Conservation (phyloP, 129 eudicot genomes). For the carrot (Daucus carota) region DH1_v3.0 NC_030381.2:21292001-21292500, state of each 20-base stretch:
- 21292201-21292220: background rate
- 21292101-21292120: background rate
- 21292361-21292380: slow-evolving; percentile 62
- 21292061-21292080: background rate
- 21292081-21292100: background rate
- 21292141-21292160: background rate
- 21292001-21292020: background rate
- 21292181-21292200: no score
- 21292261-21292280: slow-evolving; percentile 48
- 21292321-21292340: slow-evolving; percentile 60
- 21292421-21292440: background rate
- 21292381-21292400: slow-evolving; percentile 69
- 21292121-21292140: background rate
- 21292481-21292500: background rate
- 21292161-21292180: background rate
- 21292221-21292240: background rate
- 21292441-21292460: background rate
- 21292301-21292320: slow-evolving; percentile 94
- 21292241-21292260: slow-evolving; percentile 1
- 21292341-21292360: slow-evolving; percentile 67
- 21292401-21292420: slow-evolving; percentile 23
- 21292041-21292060: background rate
- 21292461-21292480: background rate
- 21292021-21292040: background rate
- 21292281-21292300: slow-evolving; percentile 96